phyloP scores from a whole-genome alignment of 306 rosid genomes.

The Vigna radiata region DNA sequence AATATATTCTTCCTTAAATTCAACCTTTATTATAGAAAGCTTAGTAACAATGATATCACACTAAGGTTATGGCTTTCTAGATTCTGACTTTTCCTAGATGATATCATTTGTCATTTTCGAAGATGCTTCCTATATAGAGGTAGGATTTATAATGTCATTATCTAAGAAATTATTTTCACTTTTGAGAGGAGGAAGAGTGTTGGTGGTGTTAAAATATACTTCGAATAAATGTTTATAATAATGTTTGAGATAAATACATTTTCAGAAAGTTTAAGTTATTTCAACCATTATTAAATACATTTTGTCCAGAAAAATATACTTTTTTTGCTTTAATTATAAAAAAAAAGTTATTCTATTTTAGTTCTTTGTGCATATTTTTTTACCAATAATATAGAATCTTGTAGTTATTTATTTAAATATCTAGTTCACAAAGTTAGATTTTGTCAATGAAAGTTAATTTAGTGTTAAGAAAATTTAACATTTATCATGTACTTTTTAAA shows the following conservation, averaged over 20 bases:
- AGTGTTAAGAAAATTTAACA: no score
- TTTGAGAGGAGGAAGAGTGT: not conserved
- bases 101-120: not conserved
- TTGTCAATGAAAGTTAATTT: no score
- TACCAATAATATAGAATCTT: not conserved
- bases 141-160: not conserved
- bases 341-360: no score
- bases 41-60: not conserved
- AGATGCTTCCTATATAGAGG: not conserved
- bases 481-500: no score
- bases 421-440: no score
- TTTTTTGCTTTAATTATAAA: no score
- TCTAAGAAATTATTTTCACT: not conserved
- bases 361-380: not conserved
- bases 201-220: not conserved
- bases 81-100: not conserved
- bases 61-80: not conserved
- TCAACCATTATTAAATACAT: not conserved
- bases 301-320: no score
- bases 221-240: not conserved
- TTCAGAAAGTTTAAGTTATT: not conserved
- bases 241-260: not conserved
- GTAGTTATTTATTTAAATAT: no score
- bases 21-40: not conserved
- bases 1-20: not conserved